Conservation (phyloP, 164 flowering plant genomes). For the Vitis labrusca region DNA sequence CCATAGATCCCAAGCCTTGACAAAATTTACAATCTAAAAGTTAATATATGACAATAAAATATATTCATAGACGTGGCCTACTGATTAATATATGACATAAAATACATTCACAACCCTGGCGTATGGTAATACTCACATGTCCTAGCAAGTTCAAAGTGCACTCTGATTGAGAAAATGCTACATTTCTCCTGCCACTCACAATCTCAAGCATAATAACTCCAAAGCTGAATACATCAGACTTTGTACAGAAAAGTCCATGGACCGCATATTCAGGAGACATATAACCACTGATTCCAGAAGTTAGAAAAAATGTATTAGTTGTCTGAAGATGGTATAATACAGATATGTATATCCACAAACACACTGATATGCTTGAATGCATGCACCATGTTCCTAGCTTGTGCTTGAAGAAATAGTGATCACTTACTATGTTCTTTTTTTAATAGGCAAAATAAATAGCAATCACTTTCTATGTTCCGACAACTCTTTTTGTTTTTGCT, state of each 20-base stretch:
- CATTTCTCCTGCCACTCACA: conserved; percentile 8
- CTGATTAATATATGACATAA: no score
- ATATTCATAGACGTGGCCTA: no score
- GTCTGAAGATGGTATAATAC: no score
- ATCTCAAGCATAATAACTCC: conserved; percentile 14
- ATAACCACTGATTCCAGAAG: conserved; percentile 6
- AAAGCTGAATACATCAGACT: conserved; percentile 14
- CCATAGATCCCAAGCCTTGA: conserved; percentile 15
- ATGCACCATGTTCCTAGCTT: no score
- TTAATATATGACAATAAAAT: background rate
- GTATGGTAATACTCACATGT: conserved; percentile 2
- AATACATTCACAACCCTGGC: no score
- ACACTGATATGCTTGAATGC: no score
- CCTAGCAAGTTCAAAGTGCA: background rate
- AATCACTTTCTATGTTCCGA: conserved; percentile 12
- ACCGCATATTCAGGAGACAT: conserved; percentile 21
- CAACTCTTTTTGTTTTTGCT: conserved; percentile 5
- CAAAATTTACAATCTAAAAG: background rate
- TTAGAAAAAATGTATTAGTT: no score
- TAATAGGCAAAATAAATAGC: no score
- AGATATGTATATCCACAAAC: no score
- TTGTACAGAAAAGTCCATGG: conserved; percentile 5
- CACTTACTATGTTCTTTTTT: background rate
- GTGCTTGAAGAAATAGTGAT: background rate
- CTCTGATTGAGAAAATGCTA: background rate